Conservation (phyloP, 768 basidiomycete species). For the Collybia sp. region DNA sequence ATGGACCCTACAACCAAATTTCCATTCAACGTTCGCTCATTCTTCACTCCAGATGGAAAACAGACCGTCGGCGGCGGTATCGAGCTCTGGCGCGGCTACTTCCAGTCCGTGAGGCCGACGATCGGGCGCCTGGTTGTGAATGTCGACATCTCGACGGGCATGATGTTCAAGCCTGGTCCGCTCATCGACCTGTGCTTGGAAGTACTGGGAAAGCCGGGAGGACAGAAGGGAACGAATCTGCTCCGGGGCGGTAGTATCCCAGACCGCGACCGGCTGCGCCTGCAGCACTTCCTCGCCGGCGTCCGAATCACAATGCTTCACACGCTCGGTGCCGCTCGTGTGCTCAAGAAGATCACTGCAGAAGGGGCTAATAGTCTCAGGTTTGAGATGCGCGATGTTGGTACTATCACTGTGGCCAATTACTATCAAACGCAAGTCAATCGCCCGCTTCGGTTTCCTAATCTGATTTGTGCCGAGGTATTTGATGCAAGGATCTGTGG, state of each 20-base stretch:
- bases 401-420: slow-evolving; percentile 11
- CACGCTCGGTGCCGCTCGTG: slow-evolving; percentile 28
- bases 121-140: slow-evolving; percentile 64
- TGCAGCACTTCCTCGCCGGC: slow-evolving; percentile 31
- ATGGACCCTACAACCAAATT: slow-evolving; percentile 67
- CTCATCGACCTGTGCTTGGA: slow-evolving; percentile 57
- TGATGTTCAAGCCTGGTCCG: slow-evolving; percentile 66
- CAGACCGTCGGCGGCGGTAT: slow-evolving; percentile 56
- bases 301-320: slow-evolving; percentile 23
- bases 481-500: slow-evolving; percentile 2
- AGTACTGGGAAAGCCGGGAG: slow-evolving; percentile 29
- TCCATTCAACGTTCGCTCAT: slow-evolving; percentile 71
- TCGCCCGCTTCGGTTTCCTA: slow-evolving; percentile 36
- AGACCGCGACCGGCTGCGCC: slow-evolving; percentile 42
- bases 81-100: slow-evolving; percentile 74
- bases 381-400: slow-evolving; percentile 49
- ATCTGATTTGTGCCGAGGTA: slow-evolving; percentile 53
- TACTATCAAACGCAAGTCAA: slow-evolving; percentile 16
- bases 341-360: slow-evolving; percentile 49
- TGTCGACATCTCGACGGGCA: slow-evolving; percentile 72
- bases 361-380: slow-evolving; percentile 41
- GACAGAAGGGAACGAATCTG: slow-evolving; percentile 13
- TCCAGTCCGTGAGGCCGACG: slow-evolving; percentile 72
- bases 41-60: slow-evolving; percentile 58
- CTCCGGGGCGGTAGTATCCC: slow-evolving; percentile 36